Percentiles rank a stretch among this genome's conserved stretches.
Conservation (phyloP, 2,329 filamentous ascomycete species). For the Elsinoe perseae region DNA sequence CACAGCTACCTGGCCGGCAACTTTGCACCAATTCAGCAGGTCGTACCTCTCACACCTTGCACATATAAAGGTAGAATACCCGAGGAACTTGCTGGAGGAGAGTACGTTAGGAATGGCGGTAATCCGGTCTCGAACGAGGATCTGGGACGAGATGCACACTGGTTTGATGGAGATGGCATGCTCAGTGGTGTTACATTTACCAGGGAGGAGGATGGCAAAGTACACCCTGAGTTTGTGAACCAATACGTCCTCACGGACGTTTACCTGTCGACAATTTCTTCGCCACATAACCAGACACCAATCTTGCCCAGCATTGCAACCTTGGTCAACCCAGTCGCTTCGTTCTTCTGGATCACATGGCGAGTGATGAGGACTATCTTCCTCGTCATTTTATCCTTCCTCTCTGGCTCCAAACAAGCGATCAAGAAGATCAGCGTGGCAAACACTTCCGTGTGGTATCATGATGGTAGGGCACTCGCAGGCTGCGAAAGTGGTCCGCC, state of each 20-base stretch:
- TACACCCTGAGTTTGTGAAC: slow-evolving; percentile 59
- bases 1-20: slow-evolving; percentile 57
- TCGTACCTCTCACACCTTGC: slow-evolving; percentile 50
- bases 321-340: slow-evolving; percentile 52
- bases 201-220: slow-evolving; percentile 33
- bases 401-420: slow-evolving; percentile 48
- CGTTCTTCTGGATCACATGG: slow-evolving; percentile 43
- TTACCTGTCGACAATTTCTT: slow-evolving; percentile 48
- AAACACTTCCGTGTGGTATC: slow-evolving; percentile 59
- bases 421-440: slow-evolving; percentile 64
- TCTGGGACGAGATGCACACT: slow-evolving; percentile 56
- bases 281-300: slow-evolving; percentile 43
- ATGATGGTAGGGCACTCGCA: slow-evolving; percentile 60
- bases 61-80: slow-evolving; percentile 53
- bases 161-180: slow-evolving; percentile 73
- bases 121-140: slow-evolving; percentile 59
- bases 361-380: slow-evolving; percentile 51
- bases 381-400: slow-evolving; percentile 50
- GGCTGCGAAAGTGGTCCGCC: slow-evolving; percentile 66
- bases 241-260: slow-evolving; percentile 62
- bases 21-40: slow-evolving; percentile 57
- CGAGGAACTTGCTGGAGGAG: slow-evolving; percentile 56
- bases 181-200: slow-evolving; percentile 58
- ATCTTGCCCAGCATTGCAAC: slow-evolving; percentile 62
- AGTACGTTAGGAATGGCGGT: slow-evolving; percentile 65